Evolutionary conservation across 768 basidiomycete species (phyloP).

Genomic region (Leccinum broughii): DNA sequence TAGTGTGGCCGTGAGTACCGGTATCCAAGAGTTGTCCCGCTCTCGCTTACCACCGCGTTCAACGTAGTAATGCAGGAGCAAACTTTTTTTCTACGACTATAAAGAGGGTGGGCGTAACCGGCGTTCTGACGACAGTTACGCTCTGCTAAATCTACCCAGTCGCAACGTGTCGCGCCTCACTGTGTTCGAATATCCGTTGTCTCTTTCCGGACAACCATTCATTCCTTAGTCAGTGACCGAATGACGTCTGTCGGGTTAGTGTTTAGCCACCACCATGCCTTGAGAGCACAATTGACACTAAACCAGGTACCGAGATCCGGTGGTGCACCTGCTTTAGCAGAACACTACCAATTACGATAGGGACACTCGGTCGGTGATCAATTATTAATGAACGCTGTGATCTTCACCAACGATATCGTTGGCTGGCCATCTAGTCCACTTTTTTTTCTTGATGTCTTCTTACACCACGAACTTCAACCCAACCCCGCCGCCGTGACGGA

Average conservation of each 20-base stretch:
- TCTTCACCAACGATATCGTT: too few species aligned
- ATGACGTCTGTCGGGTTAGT: neutral
- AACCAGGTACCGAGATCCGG: neutral
- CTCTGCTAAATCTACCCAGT: neutral
- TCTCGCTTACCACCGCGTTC: neutral
- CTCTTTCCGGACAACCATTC: neutral
- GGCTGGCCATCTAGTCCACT: too few species aligned
- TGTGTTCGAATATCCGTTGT: neutral
- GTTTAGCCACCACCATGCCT: neutral
- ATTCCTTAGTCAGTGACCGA: neutral
- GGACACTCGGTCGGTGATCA: neutral
- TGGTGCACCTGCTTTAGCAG: neutral
- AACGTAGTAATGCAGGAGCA: neutral
- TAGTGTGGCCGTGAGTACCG: neutral
- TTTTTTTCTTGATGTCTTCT: too few species aligned
- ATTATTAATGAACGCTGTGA: neutral
- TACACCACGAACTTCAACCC: neutral
- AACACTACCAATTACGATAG: neutral
- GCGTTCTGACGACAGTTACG: neutral
- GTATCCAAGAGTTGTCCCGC: neutral
- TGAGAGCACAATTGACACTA: neutral
- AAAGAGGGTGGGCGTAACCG: neutral
- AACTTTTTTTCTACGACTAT: neutral
- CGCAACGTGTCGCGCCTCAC: neutral
- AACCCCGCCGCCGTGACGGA: slow-evolving; percentile 1